Evolutionary conservation across 148 eudicot species (phyloP), one percentile per base, ranked within the genome.

Genomic region (Drosera capensis): DNA sequence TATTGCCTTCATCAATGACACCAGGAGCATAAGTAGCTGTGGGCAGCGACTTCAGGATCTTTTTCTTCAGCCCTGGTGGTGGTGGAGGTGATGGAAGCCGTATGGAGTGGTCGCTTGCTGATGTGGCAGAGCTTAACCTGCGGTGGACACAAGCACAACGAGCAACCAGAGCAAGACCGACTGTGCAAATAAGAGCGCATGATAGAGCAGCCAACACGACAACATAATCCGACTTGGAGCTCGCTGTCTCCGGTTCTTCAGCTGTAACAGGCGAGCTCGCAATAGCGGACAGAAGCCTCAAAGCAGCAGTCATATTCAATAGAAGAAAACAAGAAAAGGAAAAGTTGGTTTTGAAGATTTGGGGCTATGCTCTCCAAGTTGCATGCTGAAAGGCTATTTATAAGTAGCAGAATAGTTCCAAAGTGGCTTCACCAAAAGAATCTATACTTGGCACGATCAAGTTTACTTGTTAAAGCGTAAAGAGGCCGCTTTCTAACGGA

Each of bases 61-160:
- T 68, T 66, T 68, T 72, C 45, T 60, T 73, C 23, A 80, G 71
- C 42, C 88, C 82, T 39, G 70, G 60, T 49, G 77, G 77, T 20
- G 72, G 67, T 13, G 68, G 63, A 21, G 52, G 46, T 19, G 25
- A 61, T 26, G 31, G 11, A 19, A 64, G n/a, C 18, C 52, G 23
- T 17, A 7, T 6, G 8, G 38, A 34, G 38, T 5, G 14, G 38
- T n/a, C n/a, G 38, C 6, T 12, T 4, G 48, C 23, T 0, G 21
- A 14, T 23, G 31, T 30, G 11, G 38, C 11, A 34, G 44, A 14
- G 34, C 55, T 23, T 22, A 62, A 40, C 22, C 48, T 55, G 17
- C 48, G 71, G 44, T 54, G 67, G 48, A 73, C 48, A 63, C 80
- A 76, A 48, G 63, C 55, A 52, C 74, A 80, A 24, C 88, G 70